Evolutionary conservation across 2,329 filamentous ascomycete species (phyloP), one percentile per base, ranked within the genome.

Genomic region (Phyllosticta ampelicida): DNA sequence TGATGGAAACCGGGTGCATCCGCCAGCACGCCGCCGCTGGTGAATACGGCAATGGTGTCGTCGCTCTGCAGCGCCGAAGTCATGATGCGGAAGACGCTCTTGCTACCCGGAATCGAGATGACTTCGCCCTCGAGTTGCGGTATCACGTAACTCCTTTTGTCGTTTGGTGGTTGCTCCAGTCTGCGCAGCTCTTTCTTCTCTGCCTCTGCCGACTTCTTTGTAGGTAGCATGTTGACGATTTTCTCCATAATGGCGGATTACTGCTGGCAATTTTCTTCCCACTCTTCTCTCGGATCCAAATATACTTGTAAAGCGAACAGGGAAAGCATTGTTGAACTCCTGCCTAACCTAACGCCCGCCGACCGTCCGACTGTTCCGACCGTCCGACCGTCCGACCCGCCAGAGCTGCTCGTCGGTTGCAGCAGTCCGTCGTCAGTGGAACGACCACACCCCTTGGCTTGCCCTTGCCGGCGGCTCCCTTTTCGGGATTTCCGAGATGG

Each of bases 1-100:
- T 74, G 80, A 65, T 81, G 79, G 61, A 81, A 81, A 0, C 78
- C 78, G 1, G 74, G 73, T 0, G 74, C 73, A 44, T 73, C 73
- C 0, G 71, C 69, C 1, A 74, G 65, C 1, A 74, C 73, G 0
- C 75, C 76, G 6, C 75, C 76, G 49, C 74, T 77, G 3, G 71
- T 67, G 62, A 80, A 78, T 23, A 79, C 74, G 4, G 77, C 73
- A 63, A 80, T 78, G 23, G 73, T 67, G 9, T 75, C 76, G 63
- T 74, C 68, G 0, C 76, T 79, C 60, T 79, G 76, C 61, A 77
- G 75, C 2, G 76, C 72, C 0, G 77, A 79, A 4, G 77, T 74
- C 2, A 79, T 66, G 54, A 80, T 77, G 49, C 77, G 74, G 60
- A 78, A 78, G n/a, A 71, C 70, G 16, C 75, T 76, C 62, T 78